Conservation (phyloP, 2,329 filamentous ascomycete genomes). For the Colletotrichum phormii region DNA sequence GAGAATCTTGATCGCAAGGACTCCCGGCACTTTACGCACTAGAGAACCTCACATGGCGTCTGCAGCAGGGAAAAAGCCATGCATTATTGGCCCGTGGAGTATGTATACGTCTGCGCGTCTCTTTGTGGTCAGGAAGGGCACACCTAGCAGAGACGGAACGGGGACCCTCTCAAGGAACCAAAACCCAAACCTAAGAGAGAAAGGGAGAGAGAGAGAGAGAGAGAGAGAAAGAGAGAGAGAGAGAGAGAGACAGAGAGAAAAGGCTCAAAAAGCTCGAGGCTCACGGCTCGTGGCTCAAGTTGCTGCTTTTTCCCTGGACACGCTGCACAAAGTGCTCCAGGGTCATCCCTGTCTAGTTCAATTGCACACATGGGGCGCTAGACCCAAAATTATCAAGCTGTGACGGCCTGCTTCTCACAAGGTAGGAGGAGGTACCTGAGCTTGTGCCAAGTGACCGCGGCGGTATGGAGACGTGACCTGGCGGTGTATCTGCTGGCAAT, state of each 20-base stretch:
- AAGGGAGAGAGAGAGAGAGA: slow-evolving; percentile 18
- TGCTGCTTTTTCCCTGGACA: slow-evolving; percentile 39
- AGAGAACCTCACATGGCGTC: slow-evolving; percentile 6
- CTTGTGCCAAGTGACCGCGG: slow-evolving; percentile 27
- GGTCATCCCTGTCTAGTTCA: slow-evolving; percentile 43
- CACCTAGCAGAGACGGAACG: not conserved
- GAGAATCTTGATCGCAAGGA: slow-evolving; percentile 13
- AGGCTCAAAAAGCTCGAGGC: not conserved
- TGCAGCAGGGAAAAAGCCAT: slow-evolving; percentile 13
- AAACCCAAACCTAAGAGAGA: not conserved
- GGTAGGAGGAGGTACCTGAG: slow-evolving; percentile 27
- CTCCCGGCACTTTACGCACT: not conserved
- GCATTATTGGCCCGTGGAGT: slow-evolving; percentile 4
- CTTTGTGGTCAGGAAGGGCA: slow-evolving; percentile 5
- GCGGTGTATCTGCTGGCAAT: slow-evolving; percentile 26
- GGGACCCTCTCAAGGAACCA: not conserved
- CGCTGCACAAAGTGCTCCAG: slow-evolving; percentile 22
- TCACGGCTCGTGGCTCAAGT: slow-evolving; percentile 1
- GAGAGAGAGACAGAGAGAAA: slow-evolving; percentile 1
- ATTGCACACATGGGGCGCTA: slow-evolving; percentile 38
- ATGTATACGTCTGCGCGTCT: not conserved
- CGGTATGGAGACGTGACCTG: slow-evolving; percentile 12
- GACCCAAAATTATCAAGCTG: slow-evolving; percentile 16
- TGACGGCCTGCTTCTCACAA: slow-evolving; percentile 29
- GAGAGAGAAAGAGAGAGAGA: not conserved